Conservation (phyloP, 345 rosid species). For the Linum trigynum region DNA sequence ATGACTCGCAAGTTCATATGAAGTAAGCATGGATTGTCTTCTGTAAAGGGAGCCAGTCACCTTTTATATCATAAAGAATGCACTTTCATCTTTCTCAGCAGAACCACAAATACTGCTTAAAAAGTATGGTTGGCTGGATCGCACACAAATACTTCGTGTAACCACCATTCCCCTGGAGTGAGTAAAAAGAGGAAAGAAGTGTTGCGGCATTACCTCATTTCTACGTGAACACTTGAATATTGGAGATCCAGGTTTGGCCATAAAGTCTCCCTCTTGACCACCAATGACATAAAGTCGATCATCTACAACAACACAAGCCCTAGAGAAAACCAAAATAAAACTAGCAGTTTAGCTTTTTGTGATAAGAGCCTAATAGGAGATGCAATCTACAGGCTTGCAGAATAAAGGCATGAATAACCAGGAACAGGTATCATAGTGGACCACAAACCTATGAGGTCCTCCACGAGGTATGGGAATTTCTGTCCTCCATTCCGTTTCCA, state of each 20-base stretch:
- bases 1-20: too few relatives aligned
- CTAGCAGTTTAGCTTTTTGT: neutral
- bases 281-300: constrained; percentile 69
- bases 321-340: constrained; percentile 14
- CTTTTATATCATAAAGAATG: too few relatives aligned
- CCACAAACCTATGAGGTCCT: constrained; percentile 87
- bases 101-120: too few relatives aligned
- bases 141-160: neutral
- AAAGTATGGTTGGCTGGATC: neutral
- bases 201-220: constrained; percentile 45
- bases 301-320: constrained; percentile 76
- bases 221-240: constrained; percentile 94
- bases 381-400: neutral
- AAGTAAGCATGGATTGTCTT: too few relatives aligned
- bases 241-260: constrained; percentile 98
- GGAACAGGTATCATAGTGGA: neutral
- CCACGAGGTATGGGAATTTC: constrained; percentile 95
- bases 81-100: too few relatives aligned
- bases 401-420: constrained; percentile 1
- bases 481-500: constrained; percentile 75
- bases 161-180: neutral
- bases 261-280: constrained; percentile 99
- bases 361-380: neutral
- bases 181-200: neutral
- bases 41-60: too few relatives aligned